Percentiles rank a stretch among this genome's conserved stretches.
phyloP scores from a whole-genome alignment of 2,329 filamentous ascomycete species.

The Fusarium burgessii region DNA sequence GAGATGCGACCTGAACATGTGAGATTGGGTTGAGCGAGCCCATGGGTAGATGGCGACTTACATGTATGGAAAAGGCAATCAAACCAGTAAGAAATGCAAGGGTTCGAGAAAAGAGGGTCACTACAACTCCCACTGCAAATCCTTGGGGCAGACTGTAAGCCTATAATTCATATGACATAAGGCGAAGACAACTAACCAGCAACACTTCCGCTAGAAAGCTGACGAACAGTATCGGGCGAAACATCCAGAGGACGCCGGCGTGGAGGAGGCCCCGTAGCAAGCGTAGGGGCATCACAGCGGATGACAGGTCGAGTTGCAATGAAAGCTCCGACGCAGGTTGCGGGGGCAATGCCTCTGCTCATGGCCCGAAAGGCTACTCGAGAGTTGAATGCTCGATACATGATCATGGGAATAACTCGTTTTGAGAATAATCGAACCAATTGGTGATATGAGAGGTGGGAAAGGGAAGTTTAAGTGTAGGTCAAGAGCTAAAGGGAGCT shows the following conservation, averaged over 20 bases:
- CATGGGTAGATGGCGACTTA: constrained; percentile 51
- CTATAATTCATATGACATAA: neutral
- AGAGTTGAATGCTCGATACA: constrained; percentile 42
- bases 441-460: neutral
- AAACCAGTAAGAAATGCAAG: constrained; percentile 76
- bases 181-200: constrained; percentile 53
- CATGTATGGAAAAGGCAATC: constrained; percentile 72
- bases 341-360: constrained; percentile 45
- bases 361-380: constrained; percentile 44
- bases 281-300: constrained; percentile 47
- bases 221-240: constrained; percentile 54
- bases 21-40: constrained; percentile 1
- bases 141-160: constrained; percentile 57
- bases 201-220: constrained; percentile 68
- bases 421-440: neutral
- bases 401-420: constrained; percentile 6
- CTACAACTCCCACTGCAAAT: constrained; percentile 71
- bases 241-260: constrained; percentile 37
- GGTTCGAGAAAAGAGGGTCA: constrained; percentile 78
- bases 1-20: constrained; percentile 56
- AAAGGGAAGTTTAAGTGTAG: constrained; percentile 1
- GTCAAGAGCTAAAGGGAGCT: constrained; percentile 11
- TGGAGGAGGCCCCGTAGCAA: constrained; percentile 30
- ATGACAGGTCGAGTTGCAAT: constrained; percentile 43
- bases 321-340: constrained; percentile 45